These are phyloP conservation scores for Yamadazyma sp. DNA, from an alignment of 805 yeast species.

Conservation along the genomic window DNA sequence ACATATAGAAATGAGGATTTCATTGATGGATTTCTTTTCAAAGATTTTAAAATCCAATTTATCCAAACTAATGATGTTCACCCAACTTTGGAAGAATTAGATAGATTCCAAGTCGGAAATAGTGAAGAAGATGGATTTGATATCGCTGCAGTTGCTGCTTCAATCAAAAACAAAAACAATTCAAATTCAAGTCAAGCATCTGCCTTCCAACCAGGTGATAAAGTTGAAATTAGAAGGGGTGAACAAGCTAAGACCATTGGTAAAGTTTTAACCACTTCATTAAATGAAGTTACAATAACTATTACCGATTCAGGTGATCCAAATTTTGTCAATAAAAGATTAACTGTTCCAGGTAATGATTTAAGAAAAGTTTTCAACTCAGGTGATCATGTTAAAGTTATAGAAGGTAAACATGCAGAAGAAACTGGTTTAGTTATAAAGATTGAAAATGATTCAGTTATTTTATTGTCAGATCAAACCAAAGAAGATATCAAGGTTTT, in stretches of 20 bases:
- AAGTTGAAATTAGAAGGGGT: constrained; percentile 87
- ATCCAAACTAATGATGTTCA: constrained; percentile 78
- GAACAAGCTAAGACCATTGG: constrained; percentile 92
- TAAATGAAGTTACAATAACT: constrained; percentile 49
- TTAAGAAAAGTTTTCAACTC: constrained; percentile 81
- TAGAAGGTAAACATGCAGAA: constrained; percentile 86
- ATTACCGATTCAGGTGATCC: constrained; percentile 57
- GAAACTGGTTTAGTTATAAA: constrained; percentile 93
- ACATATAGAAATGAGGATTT: constrained; percentile 86
- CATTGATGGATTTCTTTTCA: constrained; percentile 80
- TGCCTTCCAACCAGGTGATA: constrained; percentile 86
- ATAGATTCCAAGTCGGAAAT: constrained; percentile 70
- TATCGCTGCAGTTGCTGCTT: constrained; percentile 78
- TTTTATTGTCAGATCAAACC: constrained; percentile 85
- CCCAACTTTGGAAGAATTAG: constrained; percentile 86
- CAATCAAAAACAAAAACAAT: constrained; percentile 56
- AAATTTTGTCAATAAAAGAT: constrained; percentile 50
- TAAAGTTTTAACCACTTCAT: constrained; percentile 63
- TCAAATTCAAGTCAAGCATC: constrained; percentile 23
- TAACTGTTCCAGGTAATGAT: constrained; percentile 80
- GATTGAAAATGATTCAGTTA: constrained; percentile 79
- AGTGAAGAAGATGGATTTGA: constrained; percentile 83
- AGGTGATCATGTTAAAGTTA: constrained; percentile 94
- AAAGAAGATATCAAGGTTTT: constrained; percentile 87
- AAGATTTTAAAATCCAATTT: constrained; percentile 80